Evolutionary conservation across 768 basidiomycete genomes (phyloP).

Genomic region (Aureoboletus auriporus): DNA sequence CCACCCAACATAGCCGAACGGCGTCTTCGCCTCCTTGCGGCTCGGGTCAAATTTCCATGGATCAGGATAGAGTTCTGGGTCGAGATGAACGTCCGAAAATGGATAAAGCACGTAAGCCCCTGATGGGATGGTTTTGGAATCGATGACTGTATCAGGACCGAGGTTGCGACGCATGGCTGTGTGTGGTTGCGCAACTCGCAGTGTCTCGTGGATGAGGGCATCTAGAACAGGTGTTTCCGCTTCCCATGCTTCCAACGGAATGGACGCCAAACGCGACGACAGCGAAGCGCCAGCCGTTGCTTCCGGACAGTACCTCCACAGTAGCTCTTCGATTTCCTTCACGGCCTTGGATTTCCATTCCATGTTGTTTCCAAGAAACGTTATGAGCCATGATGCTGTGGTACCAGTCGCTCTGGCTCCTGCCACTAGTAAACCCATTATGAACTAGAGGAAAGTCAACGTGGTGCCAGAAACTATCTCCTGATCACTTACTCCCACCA

Average conservation of each 20-base stretch:
- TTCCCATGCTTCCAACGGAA: conserved; percentile 73
- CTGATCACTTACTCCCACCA: conserved; percentile 56
- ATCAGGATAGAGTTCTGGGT: conserved; percentile 66
- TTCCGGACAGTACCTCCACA: conserved; percentile 39
- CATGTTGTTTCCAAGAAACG: conserved; percentile 58
- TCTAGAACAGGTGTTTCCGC: conserved; percentile 65
- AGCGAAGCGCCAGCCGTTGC: conserved; percentile 27
- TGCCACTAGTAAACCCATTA: conserved; percentile 77
- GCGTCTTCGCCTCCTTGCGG: conserved; percentile 44
- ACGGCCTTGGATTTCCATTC: conserved; percentile 64
- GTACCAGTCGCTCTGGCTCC: conserved; percentile 80
- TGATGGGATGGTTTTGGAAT: conserved; percentile 64
- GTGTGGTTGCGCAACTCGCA: conserved; percentile 76
- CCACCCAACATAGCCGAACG: conserved; percentile 71
- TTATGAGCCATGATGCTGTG: conserved; percentile 75
- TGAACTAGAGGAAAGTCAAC: conserved; percentile 50
- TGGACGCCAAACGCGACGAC: conserved; percentile 46
- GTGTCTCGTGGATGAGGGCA: conserved; percentile 70
- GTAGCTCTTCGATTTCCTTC: conserved; percentile 54
- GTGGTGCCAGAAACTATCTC: conserved; percentile 14
- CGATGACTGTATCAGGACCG: conserved; percentile 66
- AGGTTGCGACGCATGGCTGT: conserved; percentile 78
- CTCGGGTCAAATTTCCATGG: conserved; percentile 75
- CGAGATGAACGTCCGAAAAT: conserved; percentile 75
- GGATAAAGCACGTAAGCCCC: conserved; percentile 78